Percentiles rank a stretch among this genome's conserved stretches.
Conservation (phyloP, 1,284 basidiomycete genomes). For the Ustilago curta region DNA sequence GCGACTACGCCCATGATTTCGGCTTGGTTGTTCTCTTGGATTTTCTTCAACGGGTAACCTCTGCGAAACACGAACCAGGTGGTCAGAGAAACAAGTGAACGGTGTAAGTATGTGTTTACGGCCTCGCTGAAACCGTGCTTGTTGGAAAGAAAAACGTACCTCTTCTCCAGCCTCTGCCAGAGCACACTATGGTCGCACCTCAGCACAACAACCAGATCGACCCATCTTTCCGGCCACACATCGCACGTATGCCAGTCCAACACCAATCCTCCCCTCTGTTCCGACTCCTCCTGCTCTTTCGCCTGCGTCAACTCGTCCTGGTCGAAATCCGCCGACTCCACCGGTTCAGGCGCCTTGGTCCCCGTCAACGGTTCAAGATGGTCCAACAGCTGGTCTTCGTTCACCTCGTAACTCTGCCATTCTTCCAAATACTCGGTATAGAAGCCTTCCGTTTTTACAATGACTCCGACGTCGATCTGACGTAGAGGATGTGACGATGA, state of each 20-base stretch:
- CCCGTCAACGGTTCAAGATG: slow-evolving; percentile 62
- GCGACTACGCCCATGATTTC: slow-evolving; percentile 96
- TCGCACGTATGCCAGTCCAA: slow-evolving; percentile 98
- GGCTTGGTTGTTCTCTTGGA: slow-evolving; percentile 97
- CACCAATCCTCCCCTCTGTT: slow-evolving; percentile 76
- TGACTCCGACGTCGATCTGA: slow-evolving; percentile 89
- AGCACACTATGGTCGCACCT: slow-evolving; percentile 87
- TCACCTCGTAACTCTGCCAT: slow-evolving; percentile 93
- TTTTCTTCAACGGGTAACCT: slow-evolving; percentile 88
- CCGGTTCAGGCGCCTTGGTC: slow-evolving; percentile 57
- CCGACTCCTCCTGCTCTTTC: slow-evolving; percentile 44
- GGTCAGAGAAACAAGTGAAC: too few relatives aligned
- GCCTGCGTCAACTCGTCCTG: slow-evolving; percentile 18
- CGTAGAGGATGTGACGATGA: slow-evolving; percentile 42
- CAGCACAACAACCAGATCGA: slow-evolving; percentile 94
- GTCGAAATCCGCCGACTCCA: slow-evolving; percentile 43
- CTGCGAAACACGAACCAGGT: slow-evolving; percentile 71
- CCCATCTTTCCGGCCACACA: slow-evolving; percentile 93
- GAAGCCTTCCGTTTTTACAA: slow-evolving; percentile 85
- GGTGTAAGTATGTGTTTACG: neutral
- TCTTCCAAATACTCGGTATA: slow-evolving; percentile 90
- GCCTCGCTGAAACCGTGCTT: too few relatives aligned
- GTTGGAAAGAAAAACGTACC: slow-evolving; percentile 72
- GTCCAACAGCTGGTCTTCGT: slow-evolving; percentile 78
- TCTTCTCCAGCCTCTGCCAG: slow-evolving; percentile 92